These are phyloP conservation scores for Colletotrichum musicola DNA, from an alignment of 2,329 filamentous ascomycete genomes.

Conservation along the genomic window DNA sequence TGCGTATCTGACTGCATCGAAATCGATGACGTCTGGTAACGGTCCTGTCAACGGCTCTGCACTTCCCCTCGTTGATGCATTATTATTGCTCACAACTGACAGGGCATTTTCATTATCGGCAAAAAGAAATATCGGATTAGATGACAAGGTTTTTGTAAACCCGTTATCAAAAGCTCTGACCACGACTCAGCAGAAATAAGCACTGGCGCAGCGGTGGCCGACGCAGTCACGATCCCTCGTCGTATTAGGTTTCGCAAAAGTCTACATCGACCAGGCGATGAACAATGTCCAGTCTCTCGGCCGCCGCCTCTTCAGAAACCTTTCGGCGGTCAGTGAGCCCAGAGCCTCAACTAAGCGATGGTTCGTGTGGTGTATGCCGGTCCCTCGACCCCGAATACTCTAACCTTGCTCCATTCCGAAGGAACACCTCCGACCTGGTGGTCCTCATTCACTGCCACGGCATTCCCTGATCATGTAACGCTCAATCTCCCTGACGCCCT, in stretches of 20 bases:
- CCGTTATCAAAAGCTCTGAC: not conserved
- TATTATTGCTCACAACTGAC: too few relatives aligned
- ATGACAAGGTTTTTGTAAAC: not conserved
- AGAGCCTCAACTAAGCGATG: not conserved
- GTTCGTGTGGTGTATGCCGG: not conserved
- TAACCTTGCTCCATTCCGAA: too few relatives aligned
- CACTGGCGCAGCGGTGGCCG: not conserved
- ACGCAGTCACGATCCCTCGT: not conserved
- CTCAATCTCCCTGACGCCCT: conserved; percentile 40
- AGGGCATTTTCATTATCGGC: too few relatives aligned
- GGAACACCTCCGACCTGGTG: too few relatives aligned
- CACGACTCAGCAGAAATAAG: too few relatives aligned
- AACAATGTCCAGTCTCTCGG: not conserved
- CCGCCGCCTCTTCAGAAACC: not conserved
- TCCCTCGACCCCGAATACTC: not conserved
- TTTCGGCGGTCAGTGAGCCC: not conserved
- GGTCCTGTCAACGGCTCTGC: not conserved
- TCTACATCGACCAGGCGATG: not conserved
- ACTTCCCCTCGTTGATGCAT: not conserved
- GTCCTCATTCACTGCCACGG: not conserved
- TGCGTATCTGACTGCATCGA: not conserved
- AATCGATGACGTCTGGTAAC: conserved; percentile 8
- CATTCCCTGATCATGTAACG: conserved; percentile 37
- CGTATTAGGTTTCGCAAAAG: not conserved
- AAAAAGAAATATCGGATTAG: too few relatives aligned